Evolutionary conservation across 2,329 filamentous ascomycete genomes (phyloP).

Genomic region (Epicoccum sorghinum): DNA sequence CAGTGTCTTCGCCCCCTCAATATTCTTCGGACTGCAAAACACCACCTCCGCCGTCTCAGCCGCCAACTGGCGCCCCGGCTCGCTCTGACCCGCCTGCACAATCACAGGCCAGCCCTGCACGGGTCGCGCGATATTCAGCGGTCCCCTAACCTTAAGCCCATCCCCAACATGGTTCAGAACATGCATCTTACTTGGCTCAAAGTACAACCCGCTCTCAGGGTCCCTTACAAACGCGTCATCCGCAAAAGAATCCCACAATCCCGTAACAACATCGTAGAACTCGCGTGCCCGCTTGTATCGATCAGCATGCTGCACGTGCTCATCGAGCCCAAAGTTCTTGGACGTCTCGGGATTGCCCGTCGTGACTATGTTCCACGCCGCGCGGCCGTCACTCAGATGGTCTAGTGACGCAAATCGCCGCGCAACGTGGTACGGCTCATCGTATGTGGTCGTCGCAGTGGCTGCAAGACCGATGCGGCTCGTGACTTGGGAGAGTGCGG

Average conservation of each 20-base stretch:
- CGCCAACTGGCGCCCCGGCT: conserved; percentile 58
- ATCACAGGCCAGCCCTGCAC: conserved; percentile 64
- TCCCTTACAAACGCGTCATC: conserved; percentile 68
- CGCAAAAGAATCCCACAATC: conserved; percentile 70
- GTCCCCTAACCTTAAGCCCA: conserved; percentile 55
- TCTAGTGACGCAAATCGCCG: conserved; percentile 68
- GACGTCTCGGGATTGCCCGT: conserved; percentile 70
- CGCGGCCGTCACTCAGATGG: conserved; percentile 66
- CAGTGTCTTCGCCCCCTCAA: conserved; percentile 55
- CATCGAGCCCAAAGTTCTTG: conserved; percentile 62
- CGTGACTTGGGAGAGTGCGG: conserved; percentile 66
- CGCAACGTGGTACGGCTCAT: conserved; percentile 70
- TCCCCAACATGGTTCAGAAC: conserved; percentile 58
- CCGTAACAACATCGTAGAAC: conserved; percentile 71
- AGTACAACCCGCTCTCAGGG: conserved; percentile 62
- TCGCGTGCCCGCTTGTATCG: conserved; percentile 71
- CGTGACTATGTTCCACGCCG: conserved; percentile 60
- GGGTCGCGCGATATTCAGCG: conserved; percentile 60
- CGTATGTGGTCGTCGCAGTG: conserved; percentile 70
- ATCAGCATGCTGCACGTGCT: conserved; percentile 67
- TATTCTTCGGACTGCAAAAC: conserved; percentile 57
- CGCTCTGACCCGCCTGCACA: conserved; percentile 61
- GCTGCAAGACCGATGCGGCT: conserved; percentile 73
- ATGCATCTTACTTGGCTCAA: conserved; percentile 61
- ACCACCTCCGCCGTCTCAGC: conserved; percentile 61